These are phyloP conservation scores for Wickerhamiella spandovensis DNA, from an alignment of 805 yeast genomes.

Conservation along the genomic window DNA sequence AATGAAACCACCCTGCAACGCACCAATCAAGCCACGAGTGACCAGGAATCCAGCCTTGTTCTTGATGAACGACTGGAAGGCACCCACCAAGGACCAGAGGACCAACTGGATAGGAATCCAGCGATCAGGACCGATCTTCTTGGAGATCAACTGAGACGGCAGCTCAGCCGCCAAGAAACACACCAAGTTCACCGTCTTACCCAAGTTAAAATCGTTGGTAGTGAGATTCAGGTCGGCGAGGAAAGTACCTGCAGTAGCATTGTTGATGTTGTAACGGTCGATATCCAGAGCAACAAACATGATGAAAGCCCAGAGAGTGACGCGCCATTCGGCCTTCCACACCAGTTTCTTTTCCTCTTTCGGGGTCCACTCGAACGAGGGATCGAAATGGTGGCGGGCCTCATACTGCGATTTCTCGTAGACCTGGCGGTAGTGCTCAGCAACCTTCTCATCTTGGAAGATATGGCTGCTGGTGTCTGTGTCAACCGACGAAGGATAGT, in stretches of 20 bases:
- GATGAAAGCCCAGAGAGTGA: slow-evolving; percentile 43
- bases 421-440: slow-evolving; percentile 31
- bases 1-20: slow-evolving; percentile 58
- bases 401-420: slow-evolving; percentile 42
- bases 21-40: slow-evolving; percentile 40
- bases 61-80: slow-evolving; percentile 35
- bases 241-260: slow-evolving; percentile 46
- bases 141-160: slow-evolving; percentile 55
- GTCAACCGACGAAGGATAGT: not conserved
- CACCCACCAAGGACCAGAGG: slow-evolving; percentile 44
- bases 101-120: slow-evolving; percentile 51
- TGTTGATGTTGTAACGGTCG: slow-evolving; percentile 44
- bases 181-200: slow-evolving; percentile 42
- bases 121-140: slow-evolving; percentile 48
- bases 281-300: slow-evolving; percentile 47
- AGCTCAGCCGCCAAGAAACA: slow-evolving; percentile 47
- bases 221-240: slow-evolving; percentile 38
- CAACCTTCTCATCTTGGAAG: slow-evolving; percentile 35
- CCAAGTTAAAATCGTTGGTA: slow-evolving; percentile 46
- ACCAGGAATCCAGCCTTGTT: slow-evolving; percentile 32
- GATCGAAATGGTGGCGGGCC: slow-evolving; percentile 43
- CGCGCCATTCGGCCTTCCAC: slow-evolving; percentile 42
- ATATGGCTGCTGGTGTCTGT: slow-evolving; percentile 16
- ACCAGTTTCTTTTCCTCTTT: slow-evolving; percentile 38
- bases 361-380: slow-evolving; percentile 40